Evolutionary conservation across 176 grass and related monocot species (phyloP).

Genomic region (Coix lacrymajobi): DNA sequence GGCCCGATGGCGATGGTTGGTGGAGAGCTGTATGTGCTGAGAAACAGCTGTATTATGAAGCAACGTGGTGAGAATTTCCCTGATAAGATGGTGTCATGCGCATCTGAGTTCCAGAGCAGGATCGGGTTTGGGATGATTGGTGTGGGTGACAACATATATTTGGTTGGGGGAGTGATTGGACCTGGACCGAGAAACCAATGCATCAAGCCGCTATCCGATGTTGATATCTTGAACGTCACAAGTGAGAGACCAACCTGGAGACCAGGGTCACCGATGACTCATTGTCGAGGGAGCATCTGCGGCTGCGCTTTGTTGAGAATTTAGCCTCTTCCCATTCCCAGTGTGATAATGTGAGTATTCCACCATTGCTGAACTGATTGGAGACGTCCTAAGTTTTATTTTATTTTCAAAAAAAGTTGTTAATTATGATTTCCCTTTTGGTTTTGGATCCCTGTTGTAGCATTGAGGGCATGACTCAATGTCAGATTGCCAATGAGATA

Average conservation of each 20-base stretch:
- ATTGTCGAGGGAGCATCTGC: conserved; percentile 71
- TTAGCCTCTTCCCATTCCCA: conserved; percentile 26
- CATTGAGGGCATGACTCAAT: not conserved
- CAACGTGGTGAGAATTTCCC: conserved; percentile 60
- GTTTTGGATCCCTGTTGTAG: not conserved
- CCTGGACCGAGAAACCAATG: conserved; percentile 92
- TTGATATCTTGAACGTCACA: conserved; percentile 79
- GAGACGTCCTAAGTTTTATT: conserved; percentile 23
- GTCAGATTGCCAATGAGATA: not conserved
- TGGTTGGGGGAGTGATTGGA: conserved; percentile 89
- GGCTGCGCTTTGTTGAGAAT: conserved; percentile 88
- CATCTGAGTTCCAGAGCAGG: conserved; percentile 87
- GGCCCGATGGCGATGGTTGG: conserved; percentile 85
- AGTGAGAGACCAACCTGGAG: conserved; percentile 85
- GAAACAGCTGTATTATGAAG: conserved; percentile 90
- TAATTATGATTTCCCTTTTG: conserved; percentile 24
- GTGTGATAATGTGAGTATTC: not conserved
- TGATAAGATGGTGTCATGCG: conserved; percentile 84
- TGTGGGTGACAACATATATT: conserved; percentile 66
- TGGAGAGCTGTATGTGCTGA: conserved; percentile 82
- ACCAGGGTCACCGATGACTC: conserved; percentile 73
- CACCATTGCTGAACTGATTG: conserved; percentile 5
- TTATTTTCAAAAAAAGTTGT: conserved; percentile 14
- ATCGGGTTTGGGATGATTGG: conserved; percentile 92
- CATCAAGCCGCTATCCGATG: conserved; percentile 81